phyloP scores from a whole-genome alignment of 768 basidiomycete genomes.

The Rhodosporidiobolus sp. region DNA sequence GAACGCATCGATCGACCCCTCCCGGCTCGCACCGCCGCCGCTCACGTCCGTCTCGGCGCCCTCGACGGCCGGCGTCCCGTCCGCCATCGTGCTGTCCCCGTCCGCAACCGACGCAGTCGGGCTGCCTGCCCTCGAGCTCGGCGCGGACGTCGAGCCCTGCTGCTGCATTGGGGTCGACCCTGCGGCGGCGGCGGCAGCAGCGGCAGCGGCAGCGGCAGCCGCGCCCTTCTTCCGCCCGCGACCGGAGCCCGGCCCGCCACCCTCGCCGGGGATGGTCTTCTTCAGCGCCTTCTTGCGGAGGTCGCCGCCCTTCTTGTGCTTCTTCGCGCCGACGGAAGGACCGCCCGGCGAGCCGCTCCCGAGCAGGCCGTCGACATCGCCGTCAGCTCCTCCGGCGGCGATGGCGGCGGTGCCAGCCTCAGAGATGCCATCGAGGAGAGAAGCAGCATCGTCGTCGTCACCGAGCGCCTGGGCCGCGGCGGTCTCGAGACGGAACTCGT shows the following conservation, averaged over 20 bases:
- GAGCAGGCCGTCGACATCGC: slow-evolving; percentile 20
- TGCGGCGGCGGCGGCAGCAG: slow-evolving; percentile 33
- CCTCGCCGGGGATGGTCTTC: slow-evolving; percentile 59
- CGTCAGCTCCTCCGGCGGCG: neutral
- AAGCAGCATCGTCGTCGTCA: slow-evolving; percentile 15
- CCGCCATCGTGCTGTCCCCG: slow-evolving; percentile 27
- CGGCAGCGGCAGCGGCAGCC: neutral
- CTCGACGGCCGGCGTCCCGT: slow-evolving; percentile 3
- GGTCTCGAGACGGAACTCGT: slow-evolving; percentile 29
- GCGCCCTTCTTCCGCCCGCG: slow-evolving; percentile 38
- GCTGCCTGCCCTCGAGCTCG: slow-evolving; percentile 21
- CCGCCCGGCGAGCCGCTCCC: slow-evolving; percentile 49
- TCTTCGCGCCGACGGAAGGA: neutral
- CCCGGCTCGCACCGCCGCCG: neutral
- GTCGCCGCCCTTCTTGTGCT: slow-evolving; percentile 51
- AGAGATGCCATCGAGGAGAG: slow-evolving; percentile 20
- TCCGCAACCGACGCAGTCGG: slow-evolving; percentile 20
- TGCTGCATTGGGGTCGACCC: slow-evolving; percentile 38
- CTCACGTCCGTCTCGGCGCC: neutral
- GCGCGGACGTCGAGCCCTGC: slow-evolving; percentile 24
- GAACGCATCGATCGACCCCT: slow-evolving; percentile 5
- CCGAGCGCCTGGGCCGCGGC: neutral
- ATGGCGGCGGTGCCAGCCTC: slow-evolving; percentile 23
- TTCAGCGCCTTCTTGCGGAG: slow-evolving; percentile 74
- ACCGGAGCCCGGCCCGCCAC: slow-evolving; percentile 47